These are phyloP conservation scores for Beauveria caledonica DNA, from an alignment of 2,329 filamentous ascomycete genomes.

Conservation along the genomic window DNA sequence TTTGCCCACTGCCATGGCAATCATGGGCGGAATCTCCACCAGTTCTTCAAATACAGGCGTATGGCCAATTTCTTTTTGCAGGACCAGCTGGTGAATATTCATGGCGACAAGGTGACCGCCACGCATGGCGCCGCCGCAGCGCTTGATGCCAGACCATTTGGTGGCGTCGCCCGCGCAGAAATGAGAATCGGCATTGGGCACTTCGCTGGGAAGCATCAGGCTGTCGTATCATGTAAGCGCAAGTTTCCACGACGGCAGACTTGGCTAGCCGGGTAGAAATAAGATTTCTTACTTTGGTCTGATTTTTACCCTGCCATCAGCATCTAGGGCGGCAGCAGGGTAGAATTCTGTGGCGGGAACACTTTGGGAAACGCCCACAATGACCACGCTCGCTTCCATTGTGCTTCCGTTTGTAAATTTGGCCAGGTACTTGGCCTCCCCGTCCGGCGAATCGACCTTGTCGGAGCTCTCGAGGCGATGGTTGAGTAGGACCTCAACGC, in stretches of 20 bases:
- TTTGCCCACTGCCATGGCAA: conserved; percentile 63
- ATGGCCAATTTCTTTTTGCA: conserved; percentile 29
- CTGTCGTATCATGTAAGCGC: conserved; percentile 22
- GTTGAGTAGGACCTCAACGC: conserved; percentile 56
- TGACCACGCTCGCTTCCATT: conserved; percentile 54
- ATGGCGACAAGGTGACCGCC: conserved; percentile 58
- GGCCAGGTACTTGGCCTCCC: conserved; percentile 35
- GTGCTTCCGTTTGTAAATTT: conserved; percentile 51
- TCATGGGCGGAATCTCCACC: conserved; percentile 52
- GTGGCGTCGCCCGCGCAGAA: conserved; percentile 65
- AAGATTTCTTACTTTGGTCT: conserved; percentile 36
- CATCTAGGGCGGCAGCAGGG: conserved; percentile 47
- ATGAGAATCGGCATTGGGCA: conserved; percentile 52
- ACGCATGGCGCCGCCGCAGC: conserved; percentile 69
- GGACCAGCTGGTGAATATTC: conserved; percentile 59
- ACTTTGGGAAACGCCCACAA: conserved; percentile 60
- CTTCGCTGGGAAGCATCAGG: conserved; percentile 43
- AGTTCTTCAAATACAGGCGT: conserved; percentile 41
- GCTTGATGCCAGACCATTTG: conserved; percentile 70
- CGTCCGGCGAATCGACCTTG: conserved; percentile 36
- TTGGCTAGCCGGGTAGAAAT: no score
- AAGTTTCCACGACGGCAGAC: no score
- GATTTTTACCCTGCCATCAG: conserved; percentile 59
- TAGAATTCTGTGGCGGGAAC: conserved; percentile 56
- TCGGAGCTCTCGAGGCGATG: conserved; percentile 46